phyloP scores from a whole-genome alignment of 2,329 filamentous ascomycete genomes.

The Penicillium thymicola region DNA sequence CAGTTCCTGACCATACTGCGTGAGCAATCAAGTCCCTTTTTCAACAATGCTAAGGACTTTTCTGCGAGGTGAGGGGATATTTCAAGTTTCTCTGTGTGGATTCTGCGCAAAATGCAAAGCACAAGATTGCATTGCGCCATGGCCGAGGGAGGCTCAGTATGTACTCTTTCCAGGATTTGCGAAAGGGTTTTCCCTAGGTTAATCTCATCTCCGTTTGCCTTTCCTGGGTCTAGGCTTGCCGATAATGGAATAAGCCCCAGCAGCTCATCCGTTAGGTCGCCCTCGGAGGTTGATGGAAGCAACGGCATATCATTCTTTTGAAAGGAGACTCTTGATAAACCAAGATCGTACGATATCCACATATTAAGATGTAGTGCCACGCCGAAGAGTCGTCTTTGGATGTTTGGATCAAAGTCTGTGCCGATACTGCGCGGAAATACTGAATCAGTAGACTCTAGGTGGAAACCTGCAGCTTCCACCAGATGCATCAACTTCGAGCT shows the following conservation, averaged over 20 bases:
- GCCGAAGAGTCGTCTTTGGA: slow-evolving; percentile 44
- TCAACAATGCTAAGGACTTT: slow-evolving; percentile 45
- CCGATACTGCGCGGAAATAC: slow-evolving; percentile 10
- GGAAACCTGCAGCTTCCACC: slow-evolving; percentile 48
- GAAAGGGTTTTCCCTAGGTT: slow-evolving; percentile 45
- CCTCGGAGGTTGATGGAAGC: slow-evolving; percentile 37
- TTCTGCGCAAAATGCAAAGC: slow-evolving; percentile 53
- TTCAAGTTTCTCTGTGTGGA: slow-evolving; percentile 49
- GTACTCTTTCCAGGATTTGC: slow-evolving; percentile 37
- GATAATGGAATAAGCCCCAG: slow-evolving; percentile 53
- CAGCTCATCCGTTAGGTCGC: slow-evolving; percentile 50
- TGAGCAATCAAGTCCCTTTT: slow-evolving; percentile 46
- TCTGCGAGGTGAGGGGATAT: slow-evolving; percentile 43
- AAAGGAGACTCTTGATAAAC: slow-evolving; percentile 50
- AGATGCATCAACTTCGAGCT: slow-evolving; percentile 45
- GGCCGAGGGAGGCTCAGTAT: slow-evolving; percentile 45
- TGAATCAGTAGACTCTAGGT: slow-evolving; percentile 19
- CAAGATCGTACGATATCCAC: slow-evolving; percentile 58
- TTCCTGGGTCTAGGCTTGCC: slow-evolving; percentile 51
- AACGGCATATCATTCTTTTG: slow-evolving; percentile 35
- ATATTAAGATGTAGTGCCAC: slow-evolving; percentile 56
- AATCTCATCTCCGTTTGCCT: slow-evolving; percentile 35
- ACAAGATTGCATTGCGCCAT: slow-evolving; percentile 53
- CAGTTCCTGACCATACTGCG: slow-evolving; percentile 43
- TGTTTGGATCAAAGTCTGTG: slow-evolving; percentile 29